phyloP scores from a whole-genome alignment of 768 basidiomycete species.

The Serendipita sp. region DNA sequence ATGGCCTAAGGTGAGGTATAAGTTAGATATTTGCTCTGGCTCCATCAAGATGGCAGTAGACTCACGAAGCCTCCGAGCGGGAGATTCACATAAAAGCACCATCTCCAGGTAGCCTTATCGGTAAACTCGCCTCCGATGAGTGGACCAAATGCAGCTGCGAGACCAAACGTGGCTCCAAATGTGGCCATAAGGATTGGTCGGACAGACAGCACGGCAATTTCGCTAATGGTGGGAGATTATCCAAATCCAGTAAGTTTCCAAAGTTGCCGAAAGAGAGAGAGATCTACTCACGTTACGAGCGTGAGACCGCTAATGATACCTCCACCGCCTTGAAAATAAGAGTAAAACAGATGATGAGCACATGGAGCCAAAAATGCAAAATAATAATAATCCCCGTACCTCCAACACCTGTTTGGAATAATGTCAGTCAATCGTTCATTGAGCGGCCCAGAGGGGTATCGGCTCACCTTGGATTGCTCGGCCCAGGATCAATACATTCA shows the following conservation, averaged over 20 bases:
- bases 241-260: no score
- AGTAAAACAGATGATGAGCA: no score
- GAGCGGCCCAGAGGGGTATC: not conserved
- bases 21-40: not conserved
- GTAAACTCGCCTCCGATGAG: not conserved
- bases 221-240: no score
- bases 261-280: no score
- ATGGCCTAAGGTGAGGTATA: not conserved
- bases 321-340: not conserved
- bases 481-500: slow-evolving; percentile 24
- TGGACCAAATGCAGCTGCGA: not conserved
- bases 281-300: not conserved
- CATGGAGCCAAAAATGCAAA: no score
- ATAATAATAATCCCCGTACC: not conserved
- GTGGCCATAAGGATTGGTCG: not conserved
- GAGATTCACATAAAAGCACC: slow-evolving; percentile 18
- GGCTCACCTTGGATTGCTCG: slow-evolving; percentile 20
- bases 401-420: not conserved
- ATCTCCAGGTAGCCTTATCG: slow-evolving; percentile 21
- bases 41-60: slow-evolving; percentile 5
- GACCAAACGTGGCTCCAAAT: not conserved
- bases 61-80: slow-evolving; percentile 7
- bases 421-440: not conserved
- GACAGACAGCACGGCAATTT: not conserved
- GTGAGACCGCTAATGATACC: not conserved